Conservation (phyloP, 2,329 filamentous ascomycete species). For the Fusarium illudens region DNA sequence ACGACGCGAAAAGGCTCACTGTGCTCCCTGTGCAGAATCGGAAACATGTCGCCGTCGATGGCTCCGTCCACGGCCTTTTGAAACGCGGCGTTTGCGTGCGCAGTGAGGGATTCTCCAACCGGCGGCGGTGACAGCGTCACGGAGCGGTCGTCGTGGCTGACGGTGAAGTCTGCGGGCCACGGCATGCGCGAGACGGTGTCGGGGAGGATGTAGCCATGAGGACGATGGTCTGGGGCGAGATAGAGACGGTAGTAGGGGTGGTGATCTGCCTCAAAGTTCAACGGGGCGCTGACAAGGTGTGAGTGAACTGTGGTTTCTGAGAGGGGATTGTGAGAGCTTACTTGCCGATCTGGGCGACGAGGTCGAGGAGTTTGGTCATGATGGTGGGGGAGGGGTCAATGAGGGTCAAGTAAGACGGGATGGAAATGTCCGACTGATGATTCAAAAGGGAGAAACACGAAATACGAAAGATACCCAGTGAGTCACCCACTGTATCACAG, state of each 20-base stretch:
- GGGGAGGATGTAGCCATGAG: conserved; percentile 61
- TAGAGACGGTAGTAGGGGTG: conserved; percentile 56
- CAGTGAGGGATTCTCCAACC: conserved; percentile 33
- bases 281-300: conserved; percentile 56
- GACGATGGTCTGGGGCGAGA: conserved; percentile 54
- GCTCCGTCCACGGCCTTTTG: conserved; percentile 51
- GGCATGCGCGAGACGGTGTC: conserved; percentile 57
- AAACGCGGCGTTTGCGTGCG: conserved; percentile 50
- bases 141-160: conserved; percentile 45
- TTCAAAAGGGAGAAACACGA: background rate
- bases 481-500: background rate
- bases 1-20: conserved; percentile 55
- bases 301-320: background rate
- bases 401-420: background rate
- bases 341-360: conserved; percentile 55
- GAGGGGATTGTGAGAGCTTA: conserved; percentile 36
- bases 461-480: background rate
- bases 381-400: background rate
- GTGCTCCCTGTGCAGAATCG: conserved; percentile 49
- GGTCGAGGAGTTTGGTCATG: conserved; percentile 45
- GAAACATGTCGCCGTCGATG: conserved; percentile 49
- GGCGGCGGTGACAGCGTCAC: conserved; percentile 46
- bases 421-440: background rate
- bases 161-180: conserved; percentile 52
- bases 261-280: conserved; percentile 50